A percentile compares a stretch with the other conserved stretches of the same genome.
These are phyloP conservation scores for Omphalea diandra DNA, from an alignment of 441 rosid genomes.

Conservation along the genomic window DNA sequence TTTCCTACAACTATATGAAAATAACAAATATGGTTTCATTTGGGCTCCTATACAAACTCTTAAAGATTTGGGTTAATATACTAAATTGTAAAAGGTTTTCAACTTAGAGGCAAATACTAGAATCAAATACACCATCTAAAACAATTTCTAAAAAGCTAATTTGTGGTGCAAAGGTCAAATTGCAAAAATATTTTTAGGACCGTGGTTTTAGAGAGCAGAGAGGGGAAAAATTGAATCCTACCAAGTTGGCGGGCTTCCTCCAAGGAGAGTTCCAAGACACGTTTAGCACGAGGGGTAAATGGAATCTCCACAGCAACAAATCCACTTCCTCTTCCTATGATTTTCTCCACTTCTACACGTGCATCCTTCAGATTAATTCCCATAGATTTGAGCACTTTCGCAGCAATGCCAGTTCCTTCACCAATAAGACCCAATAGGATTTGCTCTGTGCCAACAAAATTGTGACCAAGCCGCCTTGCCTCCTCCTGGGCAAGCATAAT, in stretches of 20 bases:
- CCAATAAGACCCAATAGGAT: constrained; percentile 92
- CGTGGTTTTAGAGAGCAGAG: not conserved
- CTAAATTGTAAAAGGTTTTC: not conserved
- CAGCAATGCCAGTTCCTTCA: constrained; percentile 99
- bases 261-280: constrained; percentile 82
- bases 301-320: constrained; percentile 97
- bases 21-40: not conserved
- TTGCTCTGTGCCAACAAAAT: constrained; percentile 98
- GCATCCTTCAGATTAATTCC: constrained; percentile 97
- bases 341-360: constrained; percentile 94
- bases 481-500: constrained; percentile 99
- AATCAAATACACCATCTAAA: not conserved
- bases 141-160: not conserved
- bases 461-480: constrained; percentile 96
- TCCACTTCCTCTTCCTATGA: constrained; percentile 97
- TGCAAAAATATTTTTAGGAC: not conserved
- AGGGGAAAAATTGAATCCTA: constrained; percentile 26
- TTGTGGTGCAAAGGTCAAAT: not conserved
- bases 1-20: not conserved
- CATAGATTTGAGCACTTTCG: constrained; percentile 96
- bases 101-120: not conserved
- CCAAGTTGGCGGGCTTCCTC: constrained; percentile 98
- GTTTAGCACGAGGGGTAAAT: constrained; percentile 98
- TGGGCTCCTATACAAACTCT: not conserved
- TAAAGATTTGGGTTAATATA: not conserved